Conservation (phyloP, 768 basidiomycete genomes). For the Tulasnella sp. region DNA sequence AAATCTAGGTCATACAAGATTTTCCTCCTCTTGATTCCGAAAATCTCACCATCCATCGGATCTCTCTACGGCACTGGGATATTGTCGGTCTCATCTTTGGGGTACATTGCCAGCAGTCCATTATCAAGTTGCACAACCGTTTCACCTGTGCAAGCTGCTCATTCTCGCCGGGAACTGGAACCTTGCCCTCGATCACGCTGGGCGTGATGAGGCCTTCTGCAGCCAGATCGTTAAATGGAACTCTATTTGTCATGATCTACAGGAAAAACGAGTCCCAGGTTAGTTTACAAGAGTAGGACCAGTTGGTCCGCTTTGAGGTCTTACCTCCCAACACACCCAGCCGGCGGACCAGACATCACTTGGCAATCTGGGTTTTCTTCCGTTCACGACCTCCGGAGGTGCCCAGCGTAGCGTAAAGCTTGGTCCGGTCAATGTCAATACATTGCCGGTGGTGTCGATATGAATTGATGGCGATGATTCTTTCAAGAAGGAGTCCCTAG, state of each 20-base stretch:
- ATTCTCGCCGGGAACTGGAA: neutral
- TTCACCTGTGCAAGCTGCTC: neutral
- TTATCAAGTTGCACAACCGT: neutral
- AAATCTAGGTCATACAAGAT: neutral
- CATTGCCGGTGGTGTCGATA: neutral
- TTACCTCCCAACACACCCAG: neutral
- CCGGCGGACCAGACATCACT: neutral
- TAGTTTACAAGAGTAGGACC: neutral
- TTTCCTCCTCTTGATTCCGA: neutral
- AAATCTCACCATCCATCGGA: neutral
- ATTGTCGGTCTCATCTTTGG: neutral
- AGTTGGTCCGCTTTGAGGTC: neutral
- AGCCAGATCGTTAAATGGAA: neutral
- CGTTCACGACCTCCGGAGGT: neutral
- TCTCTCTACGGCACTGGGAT: neutral
- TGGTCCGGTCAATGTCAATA: neutral
- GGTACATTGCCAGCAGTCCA: neutral
- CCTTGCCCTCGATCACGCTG: neutral
- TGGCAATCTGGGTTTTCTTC: neutral
- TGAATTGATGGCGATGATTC: neutral
- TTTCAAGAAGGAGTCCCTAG: neutral
- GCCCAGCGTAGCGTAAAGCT: neutral
- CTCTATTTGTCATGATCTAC: neutral
- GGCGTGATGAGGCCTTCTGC: neutral
- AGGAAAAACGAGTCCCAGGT: neutral